Conservation (phyloP, 1,284 basidiomycete species). For the Heterobasidion annosum region DNA sequence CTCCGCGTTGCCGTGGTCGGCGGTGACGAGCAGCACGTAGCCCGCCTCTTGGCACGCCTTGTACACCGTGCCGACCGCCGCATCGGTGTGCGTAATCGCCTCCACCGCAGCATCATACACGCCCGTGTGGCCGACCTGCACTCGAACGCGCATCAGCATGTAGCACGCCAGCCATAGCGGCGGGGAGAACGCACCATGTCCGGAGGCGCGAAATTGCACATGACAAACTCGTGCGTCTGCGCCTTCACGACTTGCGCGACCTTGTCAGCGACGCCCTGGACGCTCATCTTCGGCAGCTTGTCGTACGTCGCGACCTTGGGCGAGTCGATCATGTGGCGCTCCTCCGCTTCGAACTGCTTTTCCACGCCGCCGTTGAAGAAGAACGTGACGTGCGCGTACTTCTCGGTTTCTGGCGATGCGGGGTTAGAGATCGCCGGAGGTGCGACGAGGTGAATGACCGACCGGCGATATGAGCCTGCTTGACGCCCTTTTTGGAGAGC, state of each 20-base stretch:
- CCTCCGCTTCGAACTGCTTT: conserved; percentile 80
- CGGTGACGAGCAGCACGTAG: conserved; percentile 79
- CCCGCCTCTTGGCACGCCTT: conserved; percentile 78
- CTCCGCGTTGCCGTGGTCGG: conserved; percentile 91
- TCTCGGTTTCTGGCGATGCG: conserved; percentile 67
- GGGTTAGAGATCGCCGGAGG: neutral
- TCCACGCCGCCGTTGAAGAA: conserved; percentile 95
- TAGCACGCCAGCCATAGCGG: neutral
- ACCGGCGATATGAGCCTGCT: conserved; percentile 84
- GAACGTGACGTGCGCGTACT: conserved; percentile 93
- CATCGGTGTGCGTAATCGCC: conserved; percentile 78
- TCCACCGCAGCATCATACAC: conserved; percentile 81
- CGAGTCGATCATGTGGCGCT: conserved; percentile 81
- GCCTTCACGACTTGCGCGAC: conserved; percentile 76
- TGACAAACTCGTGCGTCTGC: conserved; percentile 74
- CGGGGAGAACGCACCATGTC: conserved; percentile 65
- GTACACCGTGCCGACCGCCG: conserved; percentile 79
- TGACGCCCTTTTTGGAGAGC: conserved; percentile 69
- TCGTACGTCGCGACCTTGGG: conserved; percentile 90
- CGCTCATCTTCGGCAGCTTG: conserved; percentile 81
- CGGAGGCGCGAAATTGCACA: conserved; percentile 94
- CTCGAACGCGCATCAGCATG: neutral
- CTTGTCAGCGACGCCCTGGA: conserved; percentile 79
- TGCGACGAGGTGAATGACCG: conserved; percentile 9
- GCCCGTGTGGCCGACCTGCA: conserved; percentile 81